Conservation (phyloP, 140 eudicot genomes). For the Stevia rebaudiana region DNA sequence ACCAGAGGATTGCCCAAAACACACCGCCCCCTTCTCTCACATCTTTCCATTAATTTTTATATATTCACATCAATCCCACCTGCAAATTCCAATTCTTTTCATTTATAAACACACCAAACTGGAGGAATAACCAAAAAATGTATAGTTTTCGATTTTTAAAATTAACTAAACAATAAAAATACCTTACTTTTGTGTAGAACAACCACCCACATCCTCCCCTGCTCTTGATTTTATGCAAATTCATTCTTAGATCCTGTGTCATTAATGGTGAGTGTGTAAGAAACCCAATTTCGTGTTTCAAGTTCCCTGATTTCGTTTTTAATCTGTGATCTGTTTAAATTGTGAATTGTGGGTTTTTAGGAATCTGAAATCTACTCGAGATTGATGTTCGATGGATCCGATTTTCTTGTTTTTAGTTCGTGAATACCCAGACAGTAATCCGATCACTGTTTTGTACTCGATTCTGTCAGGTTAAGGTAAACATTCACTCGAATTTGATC, state of each 20-base stretch:
- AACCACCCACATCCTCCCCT: conserved; percentile 6
- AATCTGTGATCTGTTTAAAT: conserved; percentile 29
- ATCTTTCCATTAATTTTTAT: conserved; percentile 19
- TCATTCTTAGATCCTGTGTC: conserved; percentile 26
- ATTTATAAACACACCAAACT: conserved; percentile 32
- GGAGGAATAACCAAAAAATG: conserved; percentile 31
- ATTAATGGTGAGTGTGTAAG: conserved; percentile 17
- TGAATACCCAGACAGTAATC: conserved; percentile 17
- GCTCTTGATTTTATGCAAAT: too few relatives aligned
- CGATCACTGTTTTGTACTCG: conserved; percentile 27
- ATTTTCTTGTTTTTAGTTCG: conserved; percentile 19
- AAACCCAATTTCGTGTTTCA: not conserved
- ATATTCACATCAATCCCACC: too few relatives aligned
- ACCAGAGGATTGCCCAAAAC: conserved; percentile 59
- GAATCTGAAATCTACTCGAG: conserved; percentile 33
- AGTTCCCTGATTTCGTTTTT: not conserved
- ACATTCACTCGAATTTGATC: too few relatives aligned
- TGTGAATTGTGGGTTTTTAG: conserved; percentile 24
- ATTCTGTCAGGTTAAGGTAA: conserved; percentile 30
- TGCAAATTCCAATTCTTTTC: conserved; percentile 43
- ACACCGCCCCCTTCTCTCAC: conserved; percentile 32
- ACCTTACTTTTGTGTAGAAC: too few relatives aligned
- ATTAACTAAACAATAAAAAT: too few relatives aligned
- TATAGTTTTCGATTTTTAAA: too few relatives aligned
- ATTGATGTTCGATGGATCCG: conserved; percentile 32